phyloP scores from a whole-genome alignment of 2,329 filamentous ascomycete species.

The Beauveria medogensis region DNA sequence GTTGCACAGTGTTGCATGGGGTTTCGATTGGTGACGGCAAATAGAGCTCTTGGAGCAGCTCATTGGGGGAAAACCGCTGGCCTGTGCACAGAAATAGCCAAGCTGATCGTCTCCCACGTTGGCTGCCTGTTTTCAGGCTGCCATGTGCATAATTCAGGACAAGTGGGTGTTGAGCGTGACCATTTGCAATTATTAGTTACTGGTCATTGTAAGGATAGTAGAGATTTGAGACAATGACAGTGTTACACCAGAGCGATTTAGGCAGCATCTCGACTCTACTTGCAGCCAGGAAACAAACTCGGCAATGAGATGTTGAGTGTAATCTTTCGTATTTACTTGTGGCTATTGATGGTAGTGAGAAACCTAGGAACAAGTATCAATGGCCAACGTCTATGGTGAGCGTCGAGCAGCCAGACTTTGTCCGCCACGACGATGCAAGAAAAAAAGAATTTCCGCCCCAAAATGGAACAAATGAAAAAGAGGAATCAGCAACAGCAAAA shows the following conservation, averaged over 20 bases:
- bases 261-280: too few relatives aligned
- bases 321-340: background rate
- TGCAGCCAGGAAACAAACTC: background rate
- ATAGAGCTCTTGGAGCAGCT: background rate
- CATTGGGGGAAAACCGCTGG: background rate
- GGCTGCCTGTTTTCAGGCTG: background rate
- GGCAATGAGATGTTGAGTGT: background rate
- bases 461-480: slow-evolving; percentile 1
- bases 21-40: too few relatives aligned
- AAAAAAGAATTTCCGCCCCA: background rate
- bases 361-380: background rate
- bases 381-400: background rate
- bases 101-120: background rate
- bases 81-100: background rate
- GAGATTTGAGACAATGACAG: too few relatives aligned
- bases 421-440: background rate
- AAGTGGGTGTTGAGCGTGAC: background rate
- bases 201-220: too few relatives aligned
- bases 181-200: too few relatives aligned
- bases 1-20: too few relatives aligned
- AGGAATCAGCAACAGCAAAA: background rate
- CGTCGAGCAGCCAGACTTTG: background rate
- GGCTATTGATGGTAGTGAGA: too few relatives aligned
- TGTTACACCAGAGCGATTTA: too few relatives aligned
- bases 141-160: background rate